A percentile compares a stretch with the other conserved stretches of the same genome.
Evolutionary conservation across 257 asterid species (phyloP).

Genomic region (Solanum appendiculatum): DNA sequence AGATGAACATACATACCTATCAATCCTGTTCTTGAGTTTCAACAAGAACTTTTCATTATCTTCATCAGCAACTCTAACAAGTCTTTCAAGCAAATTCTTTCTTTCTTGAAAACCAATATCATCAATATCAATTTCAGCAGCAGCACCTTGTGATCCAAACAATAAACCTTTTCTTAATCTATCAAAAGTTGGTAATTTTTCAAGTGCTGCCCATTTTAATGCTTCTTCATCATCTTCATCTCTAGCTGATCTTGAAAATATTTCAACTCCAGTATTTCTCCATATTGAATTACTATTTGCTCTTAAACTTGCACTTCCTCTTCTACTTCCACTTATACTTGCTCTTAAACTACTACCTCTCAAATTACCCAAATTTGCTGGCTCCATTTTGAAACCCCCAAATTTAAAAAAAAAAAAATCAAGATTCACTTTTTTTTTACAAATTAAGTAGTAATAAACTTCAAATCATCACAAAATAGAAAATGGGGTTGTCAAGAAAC

Average conservation of each 20-base stretch:
- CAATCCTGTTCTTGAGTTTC: conserved; percentile 49
- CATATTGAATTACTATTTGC: conserved; percentile 33
- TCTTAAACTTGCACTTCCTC: conserved; percentile 17
- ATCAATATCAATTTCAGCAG: conserved; percentile 35
- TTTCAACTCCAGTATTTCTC: conserved; percentile 40
- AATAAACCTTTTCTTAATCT: conserved; percentile 56
- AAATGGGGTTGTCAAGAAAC: not conserved
- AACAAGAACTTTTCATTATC: conserved; percentile 60
- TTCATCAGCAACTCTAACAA: conserved; percentile 34
- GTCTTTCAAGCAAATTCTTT: conserved; percentile 33
- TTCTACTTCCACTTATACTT: conserved; percentile 7
- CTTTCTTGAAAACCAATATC: conserved; percentile 40
- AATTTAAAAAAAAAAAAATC: not conserved
- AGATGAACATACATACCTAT: conserved; percentile 26
- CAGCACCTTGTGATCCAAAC: conserved; percentile 42
- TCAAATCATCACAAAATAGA: not conserved
- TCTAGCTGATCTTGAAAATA: conserved; percentile 38
- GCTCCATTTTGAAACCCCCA: not conserved
- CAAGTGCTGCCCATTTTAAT: conserved; percentile 58
- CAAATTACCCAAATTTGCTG: not conserved
- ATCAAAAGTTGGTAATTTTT: conserved; percentile 58
- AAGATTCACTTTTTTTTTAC: not conserved
- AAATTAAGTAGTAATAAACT: not conserved
- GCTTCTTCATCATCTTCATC: conserved; percentile 74
- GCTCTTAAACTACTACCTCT: conserved; percentile 18